Conservation (phyloP, 169 alveolate species). For the Plasmodium vivax region DNA sequence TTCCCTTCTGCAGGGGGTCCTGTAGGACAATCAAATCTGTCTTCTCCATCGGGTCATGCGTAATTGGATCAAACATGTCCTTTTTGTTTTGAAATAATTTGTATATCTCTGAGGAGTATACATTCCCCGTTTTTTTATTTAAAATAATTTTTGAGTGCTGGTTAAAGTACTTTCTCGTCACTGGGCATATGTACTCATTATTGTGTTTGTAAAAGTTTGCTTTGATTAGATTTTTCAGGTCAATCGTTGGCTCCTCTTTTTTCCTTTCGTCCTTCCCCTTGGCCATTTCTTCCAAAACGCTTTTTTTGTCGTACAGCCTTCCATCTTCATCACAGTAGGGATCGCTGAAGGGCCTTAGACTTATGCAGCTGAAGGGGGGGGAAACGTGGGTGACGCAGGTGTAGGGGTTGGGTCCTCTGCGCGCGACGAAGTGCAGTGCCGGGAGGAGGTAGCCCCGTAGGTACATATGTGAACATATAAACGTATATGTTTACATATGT, state of each 20-base stretch:
- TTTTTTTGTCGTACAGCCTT: conserved; percentile 60
- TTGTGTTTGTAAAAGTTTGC: conserved; percentile 86
- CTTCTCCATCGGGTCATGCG: conserved; percentile 78
- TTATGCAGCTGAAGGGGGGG: conserved; percentile 33
- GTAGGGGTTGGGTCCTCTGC: background rate
- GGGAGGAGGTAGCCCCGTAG: background rate
- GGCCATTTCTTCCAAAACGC: conserved; percentile 65
- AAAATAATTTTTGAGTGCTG: conserved; percentile 92
- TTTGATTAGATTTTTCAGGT: conserved; percentile 90
- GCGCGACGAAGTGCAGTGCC: background rate
- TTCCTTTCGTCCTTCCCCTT: background rate
- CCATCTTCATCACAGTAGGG: conserved; percentile 76
- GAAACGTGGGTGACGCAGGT: background rate
- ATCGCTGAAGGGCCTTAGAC: conserved; percentile 60
- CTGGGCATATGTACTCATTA: conserved; percentile 93
- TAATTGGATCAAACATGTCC: conserved; percentile 60
- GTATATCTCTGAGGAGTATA: conserved; percentile 85
- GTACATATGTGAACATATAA: background rate
- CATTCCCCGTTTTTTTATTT: conserved; percentile 91
- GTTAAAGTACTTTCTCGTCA: conserved; percentile 91
- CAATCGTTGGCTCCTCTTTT: conserved; percentile 5
- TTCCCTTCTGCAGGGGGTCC: conserved; percentile 73
- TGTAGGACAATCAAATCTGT: conserved; percentile 81
- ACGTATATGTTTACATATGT: background rate
- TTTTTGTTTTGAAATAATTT: conserved; percentile 44